Conservation (phyloP, 306 rosid species). For the Cicer arietinum region DNA sequence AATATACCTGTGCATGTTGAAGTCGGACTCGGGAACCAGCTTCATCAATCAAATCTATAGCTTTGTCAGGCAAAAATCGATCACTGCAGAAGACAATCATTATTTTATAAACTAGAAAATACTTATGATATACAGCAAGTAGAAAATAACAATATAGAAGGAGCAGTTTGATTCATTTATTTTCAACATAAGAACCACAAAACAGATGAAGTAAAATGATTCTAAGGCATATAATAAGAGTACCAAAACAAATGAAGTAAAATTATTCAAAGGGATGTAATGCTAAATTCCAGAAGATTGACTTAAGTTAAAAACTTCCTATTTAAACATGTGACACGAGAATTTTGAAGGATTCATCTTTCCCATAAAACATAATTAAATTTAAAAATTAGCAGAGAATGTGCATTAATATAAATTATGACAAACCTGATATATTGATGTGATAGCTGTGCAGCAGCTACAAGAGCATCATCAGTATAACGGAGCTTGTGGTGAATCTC, state of each 20-base stretch:
- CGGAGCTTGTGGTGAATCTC: slow-evolving; percentile 98
- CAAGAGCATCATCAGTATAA: slow-evolving; percentile 87
- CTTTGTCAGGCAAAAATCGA: slow-evolving; percentile 94
- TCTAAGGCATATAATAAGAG: background rate
- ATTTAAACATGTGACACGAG: slow-evolving; percentile 1
- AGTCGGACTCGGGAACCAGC: slow-evolving; percentile 97
- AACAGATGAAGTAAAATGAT: slow-evolving; percentile 8
- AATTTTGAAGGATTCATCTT: background rate
- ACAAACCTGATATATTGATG: slow-evolving; percentile 91
- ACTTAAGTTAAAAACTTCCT: background rate
- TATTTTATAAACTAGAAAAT: slow-evolving; percentile 35
- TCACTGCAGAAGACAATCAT: slow-evolving; percentile 60
- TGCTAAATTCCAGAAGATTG: slow-evolving; percentile 13
- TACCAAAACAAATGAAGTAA: no score
- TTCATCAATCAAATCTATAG: slow-evolving; percentile 94
- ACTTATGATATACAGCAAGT: background rate
- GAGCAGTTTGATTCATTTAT: slow-evolving; percentile 1
- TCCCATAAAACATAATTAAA: background rate
- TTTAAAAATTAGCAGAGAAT: background rate
- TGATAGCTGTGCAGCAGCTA: slow-evolving; percentile 89
- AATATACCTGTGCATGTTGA: slow-evolving; percentile 87
- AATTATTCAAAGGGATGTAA: background rate
- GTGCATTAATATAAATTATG: background rate
- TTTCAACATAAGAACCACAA: slow-evolving; percentile 25
- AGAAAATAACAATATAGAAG: background rate